Base-by-base conservation (phyloP, 2,329 filamentous ascomycete species). In the Fusarium guadeloupense region DNA sequence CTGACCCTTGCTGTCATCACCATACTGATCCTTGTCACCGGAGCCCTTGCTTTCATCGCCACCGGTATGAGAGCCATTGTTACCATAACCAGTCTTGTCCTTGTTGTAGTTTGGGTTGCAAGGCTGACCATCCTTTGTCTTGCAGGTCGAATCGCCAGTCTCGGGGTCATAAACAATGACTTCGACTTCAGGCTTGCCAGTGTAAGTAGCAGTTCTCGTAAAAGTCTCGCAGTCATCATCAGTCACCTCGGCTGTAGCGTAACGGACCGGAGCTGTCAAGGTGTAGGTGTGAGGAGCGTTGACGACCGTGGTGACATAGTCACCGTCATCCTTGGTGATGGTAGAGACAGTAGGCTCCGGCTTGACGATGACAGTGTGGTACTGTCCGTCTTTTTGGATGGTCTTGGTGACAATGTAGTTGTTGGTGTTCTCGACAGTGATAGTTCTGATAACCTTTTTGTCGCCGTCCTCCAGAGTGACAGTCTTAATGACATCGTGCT, bases 151-250 rank as follows among this genome's bases (percentile, higher is more conserved):
- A 44, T 72, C 61, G 25, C 74, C 73, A 8, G 70, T 74, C 51
- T 63, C 62, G 30, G 69, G 68, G 50, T 76, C 68, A 41, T 73
- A 69, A 35, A 74, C 64, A 54, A 69, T 70, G 35, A 74, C 66
- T 34, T 75, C 69, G 21, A 76, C 68, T 16, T 73, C 71, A 14
- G 38, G 40, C 46, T 71, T 48, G 13, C 58, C 64, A 3, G 56
- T 57, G 9, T 61, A 65, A 14, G 61, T 62, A 19, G 54, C 54
- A 16, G 62, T 66, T n/a, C 55, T 47, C 4, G 63, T 66, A 10
- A 51, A 31, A 21, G 63, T 66, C 23, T 67, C 53, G 30, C 48
- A 54, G 33, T 52, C 38, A 14, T 52, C 41, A 8, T 69, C 63
- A 9, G 67, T 70, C 23, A 67, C 58, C 14, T 68, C 67, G 13